Conservation (phyloP, 2,329 filamentous ascomycete genomes). For the Fusarium dlaminii region DNA sequence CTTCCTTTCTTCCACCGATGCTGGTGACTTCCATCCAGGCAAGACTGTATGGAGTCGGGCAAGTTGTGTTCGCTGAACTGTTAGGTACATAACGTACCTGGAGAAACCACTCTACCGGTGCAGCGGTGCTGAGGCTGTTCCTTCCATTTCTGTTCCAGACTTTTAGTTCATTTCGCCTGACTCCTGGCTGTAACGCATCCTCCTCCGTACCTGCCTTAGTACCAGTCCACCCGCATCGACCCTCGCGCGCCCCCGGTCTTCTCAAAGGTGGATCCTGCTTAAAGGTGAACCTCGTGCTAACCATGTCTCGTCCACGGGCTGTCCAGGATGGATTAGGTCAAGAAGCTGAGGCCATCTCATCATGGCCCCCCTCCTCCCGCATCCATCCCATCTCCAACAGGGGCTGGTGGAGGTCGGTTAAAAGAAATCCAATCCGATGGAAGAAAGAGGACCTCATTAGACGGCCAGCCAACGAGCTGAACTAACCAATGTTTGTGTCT, state of each 20-base stretch:
- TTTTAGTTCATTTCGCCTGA: constrained; percentile 37
- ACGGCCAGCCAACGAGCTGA: neutral
- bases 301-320: constrained; percentile 21
- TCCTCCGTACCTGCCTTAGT: constrained; percentile 41
- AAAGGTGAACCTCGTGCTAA: constrained; percentile 38
- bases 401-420: constrained; percentile 34
- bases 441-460: constrained; percentile 14
- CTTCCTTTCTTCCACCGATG: neutral
- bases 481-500: neutral
- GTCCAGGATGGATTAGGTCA: constrained; percentile 17
- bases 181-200: constrained; percentile 17
- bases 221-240: constrained; percentile 23
- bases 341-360: constrained; percentile 23
- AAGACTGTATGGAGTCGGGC: neutral
- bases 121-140: neutral
- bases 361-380: constrained; percentile 39
- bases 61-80: neutral
- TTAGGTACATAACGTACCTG: neutral
- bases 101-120: neutral
- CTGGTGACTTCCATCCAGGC: neutral
- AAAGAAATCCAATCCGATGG: constrained; percentile 33
- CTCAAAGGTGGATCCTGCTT: constrained; percentile 22
- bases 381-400: constrained; percentile 39
- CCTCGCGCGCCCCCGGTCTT: constrained; percentile 10
- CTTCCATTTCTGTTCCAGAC: constrained; percentile 36